Evolutionary conservation across 1,139 yeast species (phyloP).

Genomic region (Candida freyschussii): DNA sequence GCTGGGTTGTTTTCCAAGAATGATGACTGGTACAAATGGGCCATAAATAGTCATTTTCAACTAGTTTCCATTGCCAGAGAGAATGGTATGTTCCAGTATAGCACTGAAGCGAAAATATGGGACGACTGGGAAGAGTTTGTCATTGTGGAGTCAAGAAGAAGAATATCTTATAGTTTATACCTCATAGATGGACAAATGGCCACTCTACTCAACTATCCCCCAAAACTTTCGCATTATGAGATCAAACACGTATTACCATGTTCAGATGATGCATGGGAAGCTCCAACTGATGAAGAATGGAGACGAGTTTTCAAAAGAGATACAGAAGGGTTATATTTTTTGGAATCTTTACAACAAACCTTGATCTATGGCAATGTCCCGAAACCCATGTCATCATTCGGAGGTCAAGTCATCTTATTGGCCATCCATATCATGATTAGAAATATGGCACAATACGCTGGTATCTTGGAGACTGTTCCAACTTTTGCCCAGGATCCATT

Average conservation of each 20-base stretch:
- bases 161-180: slow-evolving; percentile 1
- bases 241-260: slow-evolving; percentile 1
- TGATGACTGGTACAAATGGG: slow-evolving; percentile 4
- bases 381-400: slow-evolving; percentile 1
- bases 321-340: slow-evolving; percentile 1
- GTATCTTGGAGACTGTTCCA: slow-evolving; percentile 1
- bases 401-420: background rate
- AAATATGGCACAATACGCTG: slow-evolving; percentile 1
- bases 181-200: slow-evolving; percentile 4
- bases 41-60: slow-evolving; percentile 4
- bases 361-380: slow-evolving; percentile 2
- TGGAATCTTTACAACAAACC: slow-evolving; percentile 3
- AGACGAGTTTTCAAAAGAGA: background rate
- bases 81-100: slow-evolving; percentile 2
- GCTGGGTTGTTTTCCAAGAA: background rate
- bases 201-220: slow-evolving; percentile 3
- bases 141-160: slow-evolving; percentile 2
- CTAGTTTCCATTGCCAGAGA: slow-evolving; percentile 4
- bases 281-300: background rate
- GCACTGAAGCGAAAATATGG: background rate
- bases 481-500: slow-evolving; percentile 1
- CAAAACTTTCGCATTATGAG: slow-evolving; percentile 1
- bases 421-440: slow-evolving; percentile 3
- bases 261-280: slow-evolving; percentile 1
- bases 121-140: slow-evolving; percentile 1